Evolutionary conservation across 2,329 filamentous ascomycete species (phyloP).

Genomic region (Arachnomyces sp.): DNA sequence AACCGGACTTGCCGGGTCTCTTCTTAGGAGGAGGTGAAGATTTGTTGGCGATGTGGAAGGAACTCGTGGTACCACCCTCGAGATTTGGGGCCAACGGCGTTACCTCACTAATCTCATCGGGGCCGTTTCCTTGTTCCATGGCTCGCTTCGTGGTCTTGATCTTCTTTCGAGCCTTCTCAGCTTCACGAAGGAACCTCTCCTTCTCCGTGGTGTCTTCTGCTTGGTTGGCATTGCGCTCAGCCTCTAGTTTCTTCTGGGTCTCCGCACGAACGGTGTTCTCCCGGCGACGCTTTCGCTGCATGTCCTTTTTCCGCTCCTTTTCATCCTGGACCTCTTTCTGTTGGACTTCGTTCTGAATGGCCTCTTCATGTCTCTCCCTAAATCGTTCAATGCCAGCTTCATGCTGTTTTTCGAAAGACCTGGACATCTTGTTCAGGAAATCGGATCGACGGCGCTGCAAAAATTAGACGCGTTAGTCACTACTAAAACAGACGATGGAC

Average conservation of each 20-base stretch:
- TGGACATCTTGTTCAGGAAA: constrained; percentile 49
- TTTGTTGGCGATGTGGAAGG: constrained; percentile 64
- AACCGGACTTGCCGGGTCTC: constrained; percentile 46
- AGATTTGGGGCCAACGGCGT: constrained; percentile 69
- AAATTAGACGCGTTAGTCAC: constrained; percentile 10
- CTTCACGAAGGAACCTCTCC: constrained; percentile 72
- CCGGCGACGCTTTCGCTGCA: constrained; percentile 92
- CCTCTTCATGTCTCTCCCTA: constrained; percentile 66
- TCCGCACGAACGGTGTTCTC: constrained; percentile 93
- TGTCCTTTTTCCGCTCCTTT: constrained; percentile 99
- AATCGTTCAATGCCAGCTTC: constrained; percentile 68
- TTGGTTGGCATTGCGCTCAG: constrained; percentile 67
- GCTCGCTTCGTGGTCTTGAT: constrained; percentile 83
- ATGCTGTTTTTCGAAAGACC: constrained; percentile 60
- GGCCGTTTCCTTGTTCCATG: constrained; percentile 66
- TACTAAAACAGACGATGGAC: background rate
- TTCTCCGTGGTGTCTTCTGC: constrained; percentile 77
- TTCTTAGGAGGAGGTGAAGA: constrained; percentile 43
- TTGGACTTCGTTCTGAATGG: constrained; percentile 78
- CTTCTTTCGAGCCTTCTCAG: constrained; percentile 86
- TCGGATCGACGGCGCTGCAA: constrained; percentile 52
- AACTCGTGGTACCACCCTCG: constrained; percentile 77
- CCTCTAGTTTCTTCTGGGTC: constrained; percentile 70
- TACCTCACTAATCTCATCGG: constrained; percentile 65
- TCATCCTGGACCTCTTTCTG: constrained; percentile 86